Evolutionary conservation across 345 rosid species (phyloP), one percentile per base, ranked within the genome.

Genomic region (Euphorbia pulcherrima): DNA sequence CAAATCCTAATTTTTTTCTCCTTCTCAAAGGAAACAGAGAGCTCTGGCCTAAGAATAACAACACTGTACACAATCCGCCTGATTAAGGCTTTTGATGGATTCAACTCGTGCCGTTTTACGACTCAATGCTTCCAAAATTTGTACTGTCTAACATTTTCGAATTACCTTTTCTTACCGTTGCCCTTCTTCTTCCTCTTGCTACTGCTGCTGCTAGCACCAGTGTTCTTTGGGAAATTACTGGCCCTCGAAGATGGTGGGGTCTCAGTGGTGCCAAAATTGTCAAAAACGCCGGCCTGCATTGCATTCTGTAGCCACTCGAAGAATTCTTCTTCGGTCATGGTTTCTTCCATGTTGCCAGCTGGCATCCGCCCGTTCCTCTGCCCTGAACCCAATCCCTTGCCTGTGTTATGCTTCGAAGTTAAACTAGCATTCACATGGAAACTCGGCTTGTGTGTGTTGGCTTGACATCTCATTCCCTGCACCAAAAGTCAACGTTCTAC

Each of bases 381-480:
- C 51, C 89, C 90, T 18, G 92, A 73, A 60, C 81, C 80, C 51
- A 86, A 67, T 79, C 90, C 96, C 76, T 86, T 82, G 64, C 83
- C 39, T 0, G 76, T 37, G 52, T 47, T 68, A 52, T 80, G 86
- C 77, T 80, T 89, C 29, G 91, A 65, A 52, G 86, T 82, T 24
- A 87, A 65, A 54, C 86, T 87, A 2, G 97, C 87, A 78, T 91
- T 94, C 71, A 94, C 96, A 62, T 94, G 99, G 79, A 94, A 94
- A 78, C 96, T 88, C 30, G 99, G 92, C 84, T 91, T 94, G 85
- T 94, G 99, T 1, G 88, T 89, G 77, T 94, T 94, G 14, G 95
- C 86, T 12, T 86, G 82, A 77, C 95, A 94, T 80, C 93, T 85
- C 97, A 94, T 94, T 81, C 92, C 99, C 99, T 94, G 90, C 68